Evolutionary conservation across 192 early-diverging fungal genomes (phyloP).

Genomic region (Spizellomyces sp.): DNA sequence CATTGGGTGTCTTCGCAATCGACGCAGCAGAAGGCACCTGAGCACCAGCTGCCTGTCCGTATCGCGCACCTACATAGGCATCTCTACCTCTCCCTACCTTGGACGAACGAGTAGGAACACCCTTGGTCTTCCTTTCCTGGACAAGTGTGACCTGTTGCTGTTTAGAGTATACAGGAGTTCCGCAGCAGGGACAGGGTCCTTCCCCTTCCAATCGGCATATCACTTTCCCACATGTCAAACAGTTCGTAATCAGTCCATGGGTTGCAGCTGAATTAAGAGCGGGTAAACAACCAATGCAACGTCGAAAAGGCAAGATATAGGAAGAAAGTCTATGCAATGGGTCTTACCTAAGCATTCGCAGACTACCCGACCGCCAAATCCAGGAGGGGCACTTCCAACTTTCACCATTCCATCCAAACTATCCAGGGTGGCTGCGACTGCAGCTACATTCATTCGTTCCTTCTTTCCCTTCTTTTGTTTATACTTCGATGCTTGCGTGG

Average conservation of each 20-base stretch:
- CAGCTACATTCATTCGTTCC: slow-evolving; percentile 21
- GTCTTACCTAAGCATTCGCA: slow-evolving; percentile 46
- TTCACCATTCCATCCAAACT: slow-evolving; percentile 34
- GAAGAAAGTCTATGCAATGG: neutral
- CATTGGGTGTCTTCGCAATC: slow-evolving; percentile 5
- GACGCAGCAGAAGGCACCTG: slow-evolving; percentile 25
- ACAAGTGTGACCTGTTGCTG: slow-evolving; percentile 43
- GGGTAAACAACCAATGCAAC: neutral
- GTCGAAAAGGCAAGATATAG: neutral
- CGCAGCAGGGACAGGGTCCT: slow-evolving; percentile 49
- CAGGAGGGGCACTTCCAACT: slow-evolving; percentile 44
- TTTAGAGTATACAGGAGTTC: slow-evolving; percentile 37
- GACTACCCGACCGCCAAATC: slow-evolving; percentile 39
- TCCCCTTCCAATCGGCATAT: slow-evolving; percentile 48
- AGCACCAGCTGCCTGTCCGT: slow-evolving; percentile 34
- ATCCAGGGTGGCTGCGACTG: slow-evolving; percentile 17
- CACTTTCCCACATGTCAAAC: slow-evolving; percentile 52
- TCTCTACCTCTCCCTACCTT: slow-evolving; percentile 15
- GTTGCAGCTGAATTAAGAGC: slow-evolving; percentile 32
- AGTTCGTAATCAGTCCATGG: slow-evolving; percentile 52
- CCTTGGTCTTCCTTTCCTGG: slow-evolving; percentile 11
- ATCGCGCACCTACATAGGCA: slow-evolving; percentile 27
- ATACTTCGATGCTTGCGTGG: neutral
- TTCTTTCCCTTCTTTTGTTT: slow-evolving; percentile 20
- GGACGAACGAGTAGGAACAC: too few relatives aligned